phyloP scores from a whole-genome alignment of 805 yeast genomes.

The Candida silvicultrix region DNA sequence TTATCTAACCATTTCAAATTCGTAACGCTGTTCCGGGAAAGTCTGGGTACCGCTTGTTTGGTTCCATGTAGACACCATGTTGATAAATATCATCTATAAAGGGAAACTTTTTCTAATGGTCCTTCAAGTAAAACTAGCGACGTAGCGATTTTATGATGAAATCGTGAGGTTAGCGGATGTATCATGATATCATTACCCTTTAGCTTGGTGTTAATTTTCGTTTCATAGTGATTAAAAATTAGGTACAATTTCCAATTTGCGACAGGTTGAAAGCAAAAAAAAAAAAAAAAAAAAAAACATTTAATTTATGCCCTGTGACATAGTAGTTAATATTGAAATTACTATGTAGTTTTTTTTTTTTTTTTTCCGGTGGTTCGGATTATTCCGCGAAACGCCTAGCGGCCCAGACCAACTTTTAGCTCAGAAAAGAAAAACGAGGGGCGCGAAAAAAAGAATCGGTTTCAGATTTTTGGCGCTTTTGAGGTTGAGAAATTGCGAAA shows the following conservation, averaged over 20 bases:
- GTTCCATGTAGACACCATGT: no score
- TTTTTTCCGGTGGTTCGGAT: neutral
- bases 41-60: neutral
- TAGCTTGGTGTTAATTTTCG: neutral
- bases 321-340: neutral
- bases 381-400: neutral
- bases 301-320: neutral
- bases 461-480: neutral
- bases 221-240: neutral
- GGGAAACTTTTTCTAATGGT: neutral
- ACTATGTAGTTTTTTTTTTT: no score
- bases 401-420: neutral
- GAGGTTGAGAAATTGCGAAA: neutral
- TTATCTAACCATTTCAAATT: no score
- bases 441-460: neutral
- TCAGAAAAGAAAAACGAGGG: neutral
- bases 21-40: no score
- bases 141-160: neutral
- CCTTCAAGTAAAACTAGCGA: no score
- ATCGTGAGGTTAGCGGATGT: neutral
- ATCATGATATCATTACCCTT: neutral
- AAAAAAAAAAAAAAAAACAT: no score
- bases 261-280: no score
- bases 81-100: neutral
- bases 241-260: neutral